These are phyloP conservation scores for Gynandropsis gynandra DNA, from an alignment of 345 rosid genomes.

Conservation along the genomic window DNA sequence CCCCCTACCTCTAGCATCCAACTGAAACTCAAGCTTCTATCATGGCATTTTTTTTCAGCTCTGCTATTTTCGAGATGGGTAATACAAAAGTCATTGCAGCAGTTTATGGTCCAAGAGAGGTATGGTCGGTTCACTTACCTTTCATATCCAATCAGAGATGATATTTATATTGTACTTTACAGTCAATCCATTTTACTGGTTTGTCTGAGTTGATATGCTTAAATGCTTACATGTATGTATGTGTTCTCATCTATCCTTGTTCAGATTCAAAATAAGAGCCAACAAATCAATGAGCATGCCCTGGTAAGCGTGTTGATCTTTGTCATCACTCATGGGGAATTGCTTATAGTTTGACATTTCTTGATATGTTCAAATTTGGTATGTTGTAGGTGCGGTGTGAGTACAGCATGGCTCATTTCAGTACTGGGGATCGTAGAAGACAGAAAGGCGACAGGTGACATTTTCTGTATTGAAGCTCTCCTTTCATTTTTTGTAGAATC, in stretches of 20 bases:
- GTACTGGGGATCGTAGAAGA: slow-evolving; percentile 87
- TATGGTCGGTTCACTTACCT: slow-evolving; percentile 9
- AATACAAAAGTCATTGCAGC: slow-evolving; percentile 95
- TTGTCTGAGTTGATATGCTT: neutral
- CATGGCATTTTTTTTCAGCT: slow-evolving; percentile 28
- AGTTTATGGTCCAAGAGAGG: slow-evolving; percentile 97
- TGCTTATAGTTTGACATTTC: neutral
- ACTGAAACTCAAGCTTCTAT: neutral
- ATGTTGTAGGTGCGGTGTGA: slow-evolving; percentile 64
- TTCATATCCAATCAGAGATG: neutral
- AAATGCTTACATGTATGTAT: neutral
- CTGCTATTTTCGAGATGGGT: slow-evolving; percentile 94
- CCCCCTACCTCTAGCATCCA: neutral
- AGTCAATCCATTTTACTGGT: neutral
- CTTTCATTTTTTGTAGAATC: neutral
- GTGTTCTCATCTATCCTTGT: neutral
- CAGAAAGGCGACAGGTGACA: slow-evolving; percentile 76
- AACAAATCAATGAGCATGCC: slow-evolving; percentile 59
- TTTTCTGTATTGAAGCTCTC: neutral
- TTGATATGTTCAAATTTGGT: neutral
- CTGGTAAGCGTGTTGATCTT: slow-evolving; percentile 37
- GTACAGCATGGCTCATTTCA: slow-evolving; percentile 95
- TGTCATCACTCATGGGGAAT: neutral
- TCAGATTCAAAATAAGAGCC: slow-evolving; percentile 77
- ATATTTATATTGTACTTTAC: neutral